Percentiles rank a stretch among this genome's conserved stretches.
These are phyloP conservation scores for Phialophora tarda DNA, from an alignment of 2,329 filamentous ascomycete genomes.

Conservation along the genomic window DNA sequence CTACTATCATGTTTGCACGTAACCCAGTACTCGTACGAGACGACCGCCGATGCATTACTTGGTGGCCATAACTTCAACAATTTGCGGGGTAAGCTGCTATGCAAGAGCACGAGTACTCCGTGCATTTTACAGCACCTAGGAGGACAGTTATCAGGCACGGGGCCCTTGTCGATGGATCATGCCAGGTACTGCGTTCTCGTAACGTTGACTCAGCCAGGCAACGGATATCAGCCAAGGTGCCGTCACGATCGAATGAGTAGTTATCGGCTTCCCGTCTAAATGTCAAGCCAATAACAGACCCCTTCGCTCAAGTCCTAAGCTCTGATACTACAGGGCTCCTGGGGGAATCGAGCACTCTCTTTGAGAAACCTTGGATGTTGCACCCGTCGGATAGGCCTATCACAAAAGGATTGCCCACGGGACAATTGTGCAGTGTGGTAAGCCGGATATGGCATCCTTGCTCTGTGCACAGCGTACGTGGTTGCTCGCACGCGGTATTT, in stretches of 20 bases:
- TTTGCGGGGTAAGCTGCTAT: constrained; percentile 19
- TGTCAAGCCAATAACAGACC: constrained; percentile 7
- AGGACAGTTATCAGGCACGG: not conserved
- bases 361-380: constrained; percentile 12
- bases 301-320: not conserved
- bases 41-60: not conserved
- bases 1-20: not conserved
- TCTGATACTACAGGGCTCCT: constrained; percentile 13
- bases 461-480: not conserved
- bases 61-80: not conserved
- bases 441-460: constrained; percentile 18
- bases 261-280: not conserved
- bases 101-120: not conserved
- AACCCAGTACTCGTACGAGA: not conserved
- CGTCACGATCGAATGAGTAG: not conserved
- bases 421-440: constrained; percentile 1
- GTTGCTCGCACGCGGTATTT: not conserved
- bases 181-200: constrained; percentile 14
- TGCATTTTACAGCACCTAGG: not conserved
- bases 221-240: constrained; percentile 4
- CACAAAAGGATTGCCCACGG: constrained; percentile 11
- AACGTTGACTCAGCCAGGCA: constrained; percentile 23
- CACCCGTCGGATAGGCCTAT: constrained; percentile 11
- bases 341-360: not conserved
- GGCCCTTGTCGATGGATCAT: not conserved